These are phyloP conservation scores for Sisymbrium altissimum DNA, from an alignment of 345 rosid genomes.

Conservation along the genomic window DNA sequence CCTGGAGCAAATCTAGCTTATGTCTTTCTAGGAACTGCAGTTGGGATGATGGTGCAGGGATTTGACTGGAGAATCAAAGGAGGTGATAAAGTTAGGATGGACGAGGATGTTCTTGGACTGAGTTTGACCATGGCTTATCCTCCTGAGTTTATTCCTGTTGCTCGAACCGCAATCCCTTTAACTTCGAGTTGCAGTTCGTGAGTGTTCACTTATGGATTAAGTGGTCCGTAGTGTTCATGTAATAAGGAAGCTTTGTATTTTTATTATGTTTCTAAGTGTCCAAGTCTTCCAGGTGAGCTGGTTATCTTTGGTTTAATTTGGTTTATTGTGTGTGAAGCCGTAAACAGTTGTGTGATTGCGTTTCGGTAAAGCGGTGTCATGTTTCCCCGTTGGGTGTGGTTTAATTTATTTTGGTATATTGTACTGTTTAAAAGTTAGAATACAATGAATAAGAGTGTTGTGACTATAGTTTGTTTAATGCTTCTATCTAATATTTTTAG, in stretches of 20 bases:
- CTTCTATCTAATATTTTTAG: no score
- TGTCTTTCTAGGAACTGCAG: conserved; percentile 5
- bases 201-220: background rate
- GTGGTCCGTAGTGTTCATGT: background rate
- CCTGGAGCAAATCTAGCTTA: conserved; percentile 57
- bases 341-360: background rate
- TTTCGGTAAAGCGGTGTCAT: background rate
- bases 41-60: conserved; percentile 33
- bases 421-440: background rate
- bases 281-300: background rate
- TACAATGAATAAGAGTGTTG: background rate
- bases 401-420: background rate
- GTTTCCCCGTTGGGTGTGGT: background rate
- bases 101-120: background rate
- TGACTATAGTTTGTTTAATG: no score
- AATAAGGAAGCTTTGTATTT: background rate
- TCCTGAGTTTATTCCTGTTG: conserved; percentile 6
- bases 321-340: background rate
- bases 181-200: background rate
- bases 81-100: conserved; percentile 18
- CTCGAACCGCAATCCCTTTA: background rate
- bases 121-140: conserved; percentile 21
- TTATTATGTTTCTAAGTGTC: background rate
- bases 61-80: conserved; percentile 42
- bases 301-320: background rate